Conservation (phyloP, 1,284 basidiomycete genomes). For the Microbotryum violaceum region DNA sequence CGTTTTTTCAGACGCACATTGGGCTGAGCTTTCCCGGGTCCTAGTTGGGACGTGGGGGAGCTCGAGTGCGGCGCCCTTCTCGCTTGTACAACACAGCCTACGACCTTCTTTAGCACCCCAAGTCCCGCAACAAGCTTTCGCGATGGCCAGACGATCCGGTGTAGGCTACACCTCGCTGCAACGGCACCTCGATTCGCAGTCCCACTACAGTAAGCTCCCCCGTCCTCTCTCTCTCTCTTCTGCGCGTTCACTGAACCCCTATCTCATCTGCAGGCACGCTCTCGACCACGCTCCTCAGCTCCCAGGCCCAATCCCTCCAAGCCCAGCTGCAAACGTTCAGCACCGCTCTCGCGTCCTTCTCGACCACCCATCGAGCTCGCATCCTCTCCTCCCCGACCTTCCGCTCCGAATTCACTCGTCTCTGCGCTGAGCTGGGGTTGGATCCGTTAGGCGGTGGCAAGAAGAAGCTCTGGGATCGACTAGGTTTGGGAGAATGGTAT, state of each 20-base stretch:
- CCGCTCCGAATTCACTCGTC: conserved; percentile 85
- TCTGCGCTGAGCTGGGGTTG: conserved; percentile 91
- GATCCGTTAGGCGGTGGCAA: conserved; percentile 70
- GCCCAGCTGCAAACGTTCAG: conserved; percentile 79
- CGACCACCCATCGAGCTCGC: conserved; percentile 69
- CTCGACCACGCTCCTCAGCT: conserved; percentile 65
- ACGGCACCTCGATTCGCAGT: not conserved
- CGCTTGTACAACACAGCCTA: no score
- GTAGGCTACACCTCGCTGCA: conserved; percentile 6
- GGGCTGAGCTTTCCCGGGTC: no score
- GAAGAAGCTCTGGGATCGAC: conserved; percentile 65
- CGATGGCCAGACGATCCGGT: not conserved
- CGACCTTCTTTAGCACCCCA: no score
- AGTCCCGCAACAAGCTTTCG: no score
- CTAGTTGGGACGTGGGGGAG: no score
- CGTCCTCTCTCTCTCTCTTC: not conserved
- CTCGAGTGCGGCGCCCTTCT: no score
- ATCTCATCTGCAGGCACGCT: conserved; percentile 50
- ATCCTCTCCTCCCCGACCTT: conserved; percentile 82
- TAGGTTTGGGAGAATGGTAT: conserved; percentile 90
- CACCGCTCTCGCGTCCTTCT: conserved; percentile 69
- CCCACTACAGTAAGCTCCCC: not conserved
- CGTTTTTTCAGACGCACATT: no score
- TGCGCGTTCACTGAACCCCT: not conserved
- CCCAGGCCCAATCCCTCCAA: conserved; percentile 70